Percentiles rank a stretch among this genome's conserved stretches.
phyloP scores from a whole-genome alignment of 495 filamentous ascomycete species.

The Penicillium malachiteum region DNA sequence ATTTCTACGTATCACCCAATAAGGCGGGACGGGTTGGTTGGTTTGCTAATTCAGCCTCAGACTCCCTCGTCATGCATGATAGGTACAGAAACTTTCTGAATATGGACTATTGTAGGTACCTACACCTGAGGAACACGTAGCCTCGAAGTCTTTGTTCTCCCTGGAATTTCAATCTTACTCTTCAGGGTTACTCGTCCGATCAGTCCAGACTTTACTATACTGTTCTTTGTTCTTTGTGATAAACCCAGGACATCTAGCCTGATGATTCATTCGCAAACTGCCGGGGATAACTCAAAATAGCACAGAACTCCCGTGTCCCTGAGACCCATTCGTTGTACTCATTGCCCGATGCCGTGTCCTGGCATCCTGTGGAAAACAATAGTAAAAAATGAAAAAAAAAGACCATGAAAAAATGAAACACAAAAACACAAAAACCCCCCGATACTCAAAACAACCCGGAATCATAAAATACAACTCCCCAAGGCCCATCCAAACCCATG shows the following conservation, averaged over 20 bases:
- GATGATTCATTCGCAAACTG: constrained; percentile 1
- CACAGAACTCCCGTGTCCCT: constrained; percentile 33
- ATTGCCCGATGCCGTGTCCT: constrained; percentile 22
- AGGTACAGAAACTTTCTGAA: not conserved
- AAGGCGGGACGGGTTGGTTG: too few relatives aligned
- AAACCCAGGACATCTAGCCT: not conserved
- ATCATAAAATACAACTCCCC: not conserved
- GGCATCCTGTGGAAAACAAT: constrained; percentile 5
- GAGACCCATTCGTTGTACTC: constrained; percentile 33
- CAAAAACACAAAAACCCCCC: not conserved
- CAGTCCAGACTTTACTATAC: too few relatives aligned
- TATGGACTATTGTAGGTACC: not conserved
- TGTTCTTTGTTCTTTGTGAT: too few relatives aligned
- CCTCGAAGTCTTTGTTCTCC: too few relatives aligned
- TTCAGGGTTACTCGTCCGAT: too few relatives aligned
- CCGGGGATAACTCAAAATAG: constrained; percentile 18
- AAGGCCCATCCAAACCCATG: not conserved
- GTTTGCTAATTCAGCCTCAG: too few relatives aligned
- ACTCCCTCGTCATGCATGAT: too few relatives aligned
- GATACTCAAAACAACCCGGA: not conserved
- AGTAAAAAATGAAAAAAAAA: constrained; percentile 6
- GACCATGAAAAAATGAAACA: not conserved
- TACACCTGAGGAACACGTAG: not conserved
- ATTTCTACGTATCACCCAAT: too few relatives aligned
- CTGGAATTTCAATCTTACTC: too few relatives aligned